Conservation (phyloP, 2,329 filamentous ascomycete genomes). For the Lasiodiplodia sp. region DNA sequence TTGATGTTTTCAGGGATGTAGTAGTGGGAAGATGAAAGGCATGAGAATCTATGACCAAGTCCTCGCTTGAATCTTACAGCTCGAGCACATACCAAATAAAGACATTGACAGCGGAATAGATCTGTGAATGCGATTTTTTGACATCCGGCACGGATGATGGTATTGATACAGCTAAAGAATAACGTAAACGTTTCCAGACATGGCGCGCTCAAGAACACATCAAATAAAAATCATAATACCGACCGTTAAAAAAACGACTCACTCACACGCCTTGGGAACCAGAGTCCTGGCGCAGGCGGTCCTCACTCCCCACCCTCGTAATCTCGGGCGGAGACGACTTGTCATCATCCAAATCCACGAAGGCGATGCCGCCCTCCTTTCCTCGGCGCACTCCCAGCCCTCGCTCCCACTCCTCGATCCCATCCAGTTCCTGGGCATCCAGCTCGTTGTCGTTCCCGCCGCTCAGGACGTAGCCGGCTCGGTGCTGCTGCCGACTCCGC, state of each 20-base stretch:
- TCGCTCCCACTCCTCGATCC: slow-evolving; percentile 9
- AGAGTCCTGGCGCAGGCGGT: not conserved
- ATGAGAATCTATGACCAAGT: not conserved
- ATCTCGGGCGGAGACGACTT: not conserved
- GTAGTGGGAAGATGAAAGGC: too few species aligned
- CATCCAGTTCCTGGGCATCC: not conserved
- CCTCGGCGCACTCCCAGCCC: not conserved
- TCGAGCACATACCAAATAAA: not conserved
- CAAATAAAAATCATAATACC: not conserved
- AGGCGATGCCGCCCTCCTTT: too few species aligned
- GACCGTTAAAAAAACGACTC: not conserved
- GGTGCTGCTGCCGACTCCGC: not conserved
- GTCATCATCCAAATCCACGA: not conserved
- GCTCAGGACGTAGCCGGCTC: slow-evolving; percentile 6
- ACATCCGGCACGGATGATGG: not conserved
- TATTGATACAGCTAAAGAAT: not conserved
- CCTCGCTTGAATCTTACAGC: not conserved
- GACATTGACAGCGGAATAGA: not conserved
- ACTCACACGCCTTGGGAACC: not conserved
- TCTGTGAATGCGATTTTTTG: not conserved
- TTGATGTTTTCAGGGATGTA: too few species aligned
- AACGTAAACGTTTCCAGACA: not conserved
- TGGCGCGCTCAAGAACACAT: not conserved
- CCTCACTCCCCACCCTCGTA: slow-evolving; percentile 8
- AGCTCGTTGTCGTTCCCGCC: not conserved